phyloP scores from a whole-genome alignment of 2,329 filamentous ascomycete genomes.

The Ceratocystis cubensis region DNA sequence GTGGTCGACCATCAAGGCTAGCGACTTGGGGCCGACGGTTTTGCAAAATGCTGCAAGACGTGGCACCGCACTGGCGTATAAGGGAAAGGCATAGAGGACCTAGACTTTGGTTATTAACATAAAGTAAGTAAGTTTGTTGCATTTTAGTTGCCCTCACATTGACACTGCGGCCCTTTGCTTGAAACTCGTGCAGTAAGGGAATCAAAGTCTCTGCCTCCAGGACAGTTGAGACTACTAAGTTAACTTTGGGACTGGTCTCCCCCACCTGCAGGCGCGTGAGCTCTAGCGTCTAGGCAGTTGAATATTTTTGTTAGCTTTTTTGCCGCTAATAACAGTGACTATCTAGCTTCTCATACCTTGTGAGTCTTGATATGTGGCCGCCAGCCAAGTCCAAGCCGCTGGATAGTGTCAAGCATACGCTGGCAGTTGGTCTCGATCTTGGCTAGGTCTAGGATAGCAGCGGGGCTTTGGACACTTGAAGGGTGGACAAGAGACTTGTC shows the following conservation, averaged over 20 bases:
- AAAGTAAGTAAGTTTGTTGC: neutral
- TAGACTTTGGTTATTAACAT: slow-evolving; percentile 24
- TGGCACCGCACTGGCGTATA: slow-evolving; percentile 46
- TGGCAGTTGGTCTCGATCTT: slow-evolving; percentile 55
- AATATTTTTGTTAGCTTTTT: slow-evolving; percentile 21
- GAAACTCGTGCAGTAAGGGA: slow-evolving; percentile 47
- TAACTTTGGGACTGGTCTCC: slow-evolving; percentile 33
- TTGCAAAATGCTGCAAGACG: slow-evolving; percentile 47
- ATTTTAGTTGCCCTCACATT: slow-evolving; percentile 37
- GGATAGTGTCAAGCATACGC: slow-evolving; percentile 54
- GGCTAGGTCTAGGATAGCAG: slow-evolving; percentile 54
- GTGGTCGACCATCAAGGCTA: slow-evolving; percentile 61
- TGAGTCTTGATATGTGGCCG: slow-evolving; percentile 74
- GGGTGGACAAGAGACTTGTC: slow-evolving; percentile 40
- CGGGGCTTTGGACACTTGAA: slow-evolving; percentile 49
- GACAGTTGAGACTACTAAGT: slow-evolving; percentile 63
- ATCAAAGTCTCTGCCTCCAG: slow-evolving; percentile 56
- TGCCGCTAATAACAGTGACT: too few species aligned
- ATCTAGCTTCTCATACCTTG: slow-evolving; percentile 41
- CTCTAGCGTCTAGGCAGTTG: slow-evolving; percentile 44
- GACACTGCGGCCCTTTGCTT: slow-evolving; percentile 39
- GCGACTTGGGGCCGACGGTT: slow-evolving; percentile 40
- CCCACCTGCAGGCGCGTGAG: slow-evolving; percentile 60
- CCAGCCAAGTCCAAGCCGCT: slow-evolving; percentile 50
- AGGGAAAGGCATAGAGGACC: slow-evolving; percentile 61